A percentile compares a stretch with the other conserved stretches of the same genome.
These are phyloP conservation scores for Phaffia rhodozyma DNA, from an alignment of 1,284 basidiomycete genomes.

Conservation along the genomic window DNA sequence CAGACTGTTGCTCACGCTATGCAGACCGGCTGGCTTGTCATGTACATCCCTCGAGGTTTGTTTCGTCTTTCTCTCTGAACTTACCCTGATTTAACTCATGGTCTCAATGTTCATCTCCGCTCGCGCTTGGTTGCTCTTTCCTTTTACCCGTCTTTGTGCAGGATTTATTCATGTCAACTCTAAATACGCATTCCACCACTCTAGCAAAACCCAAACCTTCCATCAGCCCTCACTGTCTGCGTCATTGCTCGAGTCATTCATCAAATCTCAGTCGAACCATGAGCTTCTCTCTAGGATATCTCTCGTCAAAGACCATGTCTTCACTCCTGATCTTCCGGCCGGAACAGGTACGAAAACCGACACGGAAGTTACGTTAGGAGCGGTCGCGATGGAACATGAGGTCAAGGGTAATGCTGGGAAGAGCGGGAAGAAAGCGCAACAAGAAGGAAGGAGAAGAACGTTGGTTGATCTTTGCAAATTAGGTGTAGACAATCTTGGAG, in stretches of 20 bases:
- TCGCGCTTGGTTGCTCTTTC: background rate
- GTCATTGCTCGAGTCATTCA: conserved; percentile 30
- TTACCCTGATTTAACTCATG: background rate
- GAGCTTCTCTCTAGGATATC: conserved; percentile 26
- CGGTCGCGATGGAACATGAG: conserved; percentile 32
- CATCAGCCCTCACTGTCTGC: conserved; percentile 49
- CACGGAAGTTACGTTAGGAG: conserved; percentile 32
- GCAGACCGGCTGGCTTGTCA: conserved; percentile 63
- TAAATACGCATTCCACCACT: conserved; percentile 61
- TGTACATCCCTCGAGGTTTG: conserved; percentile 75
- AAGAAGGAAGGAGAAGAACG: conserved; percentile 31
- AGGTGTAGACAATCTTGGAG: conserved; percentile 45
- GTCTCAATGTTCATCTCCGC: background rate
- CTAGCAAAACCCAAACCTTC: conserved; percentile 61
- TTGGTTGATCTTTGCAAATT: conserved; percentile 50
- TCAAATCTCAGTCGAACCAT: conserved; percentile 30
- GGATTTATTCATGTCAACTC: conserved; percentile 67
- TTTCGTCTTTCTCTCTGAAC: background rate
- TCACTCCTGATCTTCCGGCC: conserved; percentile 12
- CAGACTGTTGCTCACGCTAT: conserved; percentile 58
- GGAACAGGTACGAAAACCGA: conserved; percentile 30
- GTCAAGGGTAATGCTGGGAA: conserved; percentile 25
- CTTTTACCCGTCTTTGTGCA: conserved; percentile 23
- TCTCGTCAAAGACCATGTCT: conserved; percentile 19
- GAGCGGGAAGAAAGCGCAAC: background rate